Base-by-base conservation (phyloP, 306 rosid species). In the Pachyrhizus erosus region DNA sequence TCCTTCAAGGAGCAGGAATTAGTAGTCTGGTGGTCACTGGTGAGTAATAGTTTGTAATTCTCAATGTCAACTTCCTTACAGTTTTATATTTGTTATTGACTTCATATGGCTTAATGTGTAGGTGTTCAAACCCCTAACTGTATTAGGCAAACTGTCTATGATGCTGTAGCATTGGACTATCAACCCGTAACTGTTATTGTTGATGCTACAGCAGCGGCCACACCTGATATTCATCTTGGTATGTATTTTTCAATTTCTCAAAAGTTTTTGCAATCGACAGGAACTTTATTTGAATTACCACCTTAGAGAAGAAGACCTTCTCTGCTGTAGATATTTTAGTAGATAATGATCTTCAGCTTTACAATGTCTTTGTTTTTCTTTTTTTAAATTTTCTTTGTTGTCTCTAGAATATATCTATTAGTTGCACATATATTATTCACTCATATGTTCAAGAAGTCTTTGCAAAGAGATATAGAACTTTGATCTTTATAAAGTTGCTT, bases 41-140 rank as follows among this genome's bases (percentile, higher is more conserved):
- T 93, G 82, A 85, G 84, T 71, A 62, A 46, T 71, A 48, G 42
- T 52, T 37, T 80, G 68, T 43, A 65, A 73, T 51, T 26, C 68
- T 9, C 5, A 51, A 69, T 21, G 64, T 5, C 8, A 43, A 46
- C 39, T 31, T 48, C 23, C 18, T 81, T 65, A 1, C 9, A 7
- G 51, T 74, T 82, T 45, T 74, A 61, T 84, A 15, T 64, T 79
- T 39, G 76, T 66, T 7, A 5, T 33, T 79, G 74, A 73, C 55
- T 69, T 61, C 4, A 70, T 73, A 46, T 45, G 43, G 51, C 57
- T 83, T 37, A 42, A 23, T 31, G 31, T 84, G 14, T 69, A 93
- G 99, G 98, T 74, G 94, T 96, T 78, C 99, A 96, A 90, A 93
- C 98, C 73, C 99, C 99, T 42, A 96, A 96, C 83, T 96, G 99